These are phyloP conservation scores for Suillus ampliporus DNA, from an alignment of 768 basidiomycete genomes.

Conservation along the genomic window DNA sequence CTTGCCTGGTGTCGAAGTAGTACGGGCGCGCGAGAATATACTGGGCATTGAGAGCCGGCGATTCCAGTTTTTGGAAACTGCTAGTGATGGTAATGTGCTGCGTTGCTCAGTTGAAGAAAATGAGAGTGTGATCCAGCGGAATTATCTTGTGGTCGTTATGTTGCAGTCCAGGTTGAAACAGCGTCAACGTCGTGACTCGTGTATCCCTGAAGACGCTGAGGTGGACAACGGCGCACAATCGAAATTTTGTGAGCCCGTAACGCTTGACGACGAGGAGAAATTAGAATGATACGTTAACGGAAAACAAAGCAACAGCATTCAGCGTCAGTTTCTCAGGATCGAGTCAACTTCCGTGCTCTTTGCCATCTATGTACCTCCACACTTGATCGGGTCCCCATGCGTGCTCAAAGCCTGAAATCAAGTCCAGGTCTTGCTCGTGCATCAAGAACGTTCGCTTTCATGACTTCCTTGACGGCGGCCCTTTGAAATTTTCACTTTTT, in stretches of 20 bases:
- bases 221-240: not conserved
- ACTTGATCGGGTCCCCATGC: too few species aligned
- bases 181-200: too few species aligned
- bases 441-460: not conserved
- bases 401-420: not conserved
- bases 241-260: not conserved
- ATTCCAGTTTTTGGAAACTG: not conserved
- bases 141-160: conserved; percentile 3
- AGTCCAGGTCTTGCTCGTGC: not conserved
- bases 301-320: conserved; percentile 15
- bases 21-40: conserved; percentile 74
- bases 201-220: not conserved
- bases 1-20: conserved; percentile 60
- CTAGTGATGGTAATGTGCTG: conserved; percentile 13
- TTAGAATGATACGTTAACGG: conserved; percentile 5
- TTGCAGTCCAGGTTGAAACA: not conserved
- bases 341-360: conserved; percentile 1
- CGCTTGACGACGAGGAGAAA: conserved; percentile 4
- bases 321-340: conserved; percentile 36
- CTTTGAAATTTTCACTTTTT: not conserved
- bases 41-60: conserved; percentile 61
- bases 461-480: too few species aligned
- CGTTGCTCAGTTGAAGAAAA: conserved; percentile 10
- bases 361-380: conserved; percentile 16
- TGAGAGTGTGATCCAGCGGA: conserved; percentile 5